Conservation (phyloP, 1,284 basidiomycete genomes). For the Cutaneotrichosporon cutaneum region DNA sequence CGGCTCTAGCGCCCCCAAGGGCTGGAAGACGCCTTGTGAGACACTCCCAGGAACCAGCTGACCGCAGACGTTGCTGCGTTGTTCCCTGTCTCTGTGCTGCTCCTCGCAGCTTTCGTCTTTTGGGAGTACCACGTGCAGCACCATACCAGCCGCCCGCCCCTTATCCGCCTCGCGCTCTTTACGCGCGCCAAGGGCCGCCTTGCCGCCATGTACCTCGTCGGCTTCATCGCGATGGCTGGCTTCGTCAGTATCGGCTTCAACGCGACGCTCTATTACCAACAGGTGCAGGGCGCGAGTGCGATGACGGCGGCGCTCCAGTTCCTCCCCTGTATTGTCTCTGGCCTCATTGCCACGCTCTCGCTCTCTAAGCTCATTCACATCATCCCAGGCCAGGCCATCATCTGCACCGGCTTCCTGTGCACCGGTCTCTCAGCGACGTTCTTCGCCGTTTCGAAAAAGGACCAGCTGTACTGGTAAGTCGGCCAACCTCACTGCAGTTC, state of each 20-base stretch:
- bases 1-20: conserved; percentile 62
- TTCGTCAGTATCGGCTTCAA: conserved; percentile 51
- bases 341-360: conserved; percentile 61
- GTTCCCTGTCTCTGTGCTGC: conserved; percentile 64
- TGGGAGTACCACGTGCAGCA: conserved; percentile 64
- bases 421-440: conserved; percentile 63
- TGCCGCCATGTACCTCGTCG: conserved; percentile 62
- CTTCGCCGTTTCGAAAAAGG: conserved; percentile 65
- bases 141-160: conserved; percentile 56
- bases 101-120: conserved; percentile 61
- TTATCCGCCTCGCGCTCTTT: conserved; percentile 67
- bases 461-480: conserved; percentile 13
- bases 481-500: too few species aligned
- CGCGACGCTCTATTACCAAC: conserved; percentile 23
- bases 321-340: conserved; percentile 69
- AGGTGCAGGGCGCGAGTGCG: conserved; percentile 17
- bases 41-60: conserved; percentile 10
- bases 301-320: conserved; percentile 68
- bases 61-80: conserved; percentile 52
- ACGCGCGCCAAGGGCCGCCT: conserved; percentile 61
- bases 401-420: conserved; percentile 63
- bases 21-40: conserved; percentile 69
- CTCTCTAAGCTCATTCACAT: conserved; percentile 34
- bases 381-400: conserved; percentile 23
- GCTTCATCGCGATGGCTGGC: conserved; percentile 64